These are phyloP conservation scores for Colletotrichum brevisporum DNA, from an alignment of 2,329 filamentous ascomycete species.

Conservation along the genomic window DNA sequence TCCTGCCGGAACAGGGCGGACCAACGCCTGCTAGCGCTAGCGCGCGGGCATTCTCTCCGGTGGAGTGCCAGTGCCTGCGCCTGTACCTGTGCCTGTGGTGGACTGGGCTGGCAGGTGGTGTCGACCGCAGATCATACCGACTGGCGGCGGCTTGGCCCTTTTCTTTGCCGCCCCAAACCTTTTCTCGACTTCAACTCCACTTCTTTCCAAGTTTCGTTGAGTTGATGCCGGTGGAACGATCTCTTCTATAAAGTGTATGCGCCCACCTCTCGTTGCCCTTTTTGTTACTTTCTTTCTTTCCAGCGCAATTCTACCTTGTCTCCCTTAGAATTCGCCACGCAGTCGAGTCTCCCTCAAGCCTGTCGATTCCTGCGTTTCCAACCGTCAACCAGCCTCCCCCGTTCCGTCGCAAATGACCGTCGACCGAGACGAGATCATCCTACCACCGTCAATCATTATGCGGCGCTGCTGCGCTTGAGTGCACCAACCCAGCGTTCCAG, in stretches of 20 bases:
- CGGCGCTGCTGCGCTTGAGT: conserved; percentile 32
- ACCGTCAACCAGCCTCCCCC: conserved; percentile 36
- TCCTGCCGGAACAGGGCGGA: conserved; percentile 31
- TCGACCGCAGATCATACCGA: conserved; percentile 34
- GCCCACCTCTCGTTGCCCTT: conserved; percentile 10
- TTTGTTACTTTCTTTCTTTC: neutral
- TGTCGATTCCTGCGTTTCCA: conserved; percentile 33
- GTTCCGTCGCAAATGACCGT: conserved; percentile 29
- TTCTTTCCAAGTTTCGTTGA: neutral
- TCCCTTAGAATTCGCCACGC: conserved; percentile 39
- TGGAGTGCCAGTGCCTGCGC: conserved; percentile 5
- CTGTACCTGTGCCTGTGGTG: neutral
- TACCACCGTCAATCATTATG: conserved; percentile 10
- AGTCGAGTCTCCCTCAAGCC: conserved; percentile 37
- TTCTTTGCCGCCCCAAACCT: conserved; percentile 36
- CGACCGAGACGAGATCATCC: conserved; percentile 2
- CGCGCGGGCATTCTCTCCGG: conserved; percentile 13
- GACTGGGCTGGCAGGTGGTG: neutral
- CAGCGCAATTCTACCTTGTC: conserved; percentile 41
- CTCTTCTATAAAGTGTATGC: conserved; percentile 38
- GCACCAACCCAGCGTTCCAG: conserved; percentile 34
- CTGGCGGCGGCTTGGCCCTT: conserved; percentile 27
- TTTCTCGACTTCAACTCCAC: conserved; percentile 41
- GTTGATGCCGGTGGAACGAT: neutral
- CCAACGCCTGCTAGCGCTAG: conserved; percentile 27